Base-by-base conservation (phyloP, 2,329 filamentous ascomycete species). In the Aotearoamyces nothofagi region DNA sequence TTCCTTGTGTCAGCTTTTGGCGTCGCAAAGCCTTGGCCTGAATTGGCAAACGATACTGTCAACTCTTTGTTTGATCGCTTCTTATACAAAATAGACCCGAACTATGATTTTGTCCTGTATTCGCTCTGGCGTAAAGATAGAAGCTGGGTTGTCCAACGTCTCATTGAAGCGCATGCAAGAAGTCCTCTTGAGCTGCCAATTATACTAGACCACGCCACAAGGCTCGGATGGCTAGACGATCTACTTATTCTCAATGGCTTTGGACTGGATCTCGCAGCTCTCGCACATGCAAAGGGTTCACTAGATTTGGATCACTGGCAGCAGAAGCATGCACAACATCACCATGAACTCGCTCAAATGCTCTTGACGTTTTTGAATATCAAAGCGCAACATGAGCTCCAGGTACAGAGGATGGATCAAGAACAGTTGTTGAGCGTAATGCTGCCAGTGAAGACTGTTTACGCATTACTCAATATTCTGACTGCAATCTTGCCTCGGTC, bases 111-210 rank as follows among this genome's bases (percentile, higher is more conserved):
- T 38, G 87, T 93, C 9, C 67, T 98, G 33, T 78, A 93, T 47
- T 86, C 83, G 33, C 58, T 93, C 5, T 96, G 87, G 86, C 76
- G 78, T 41, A 84, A 90, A 47, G 83, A 96, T 48, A 80, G 76
- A 40, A 67, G 77, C 12, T 96, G 84, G 78, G 79, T 96, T 10
- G 76, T 77, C 7, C 69, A 76, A 38, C 73, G 80, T 33, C 69
- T 98, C 17, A 72, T 87, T 23, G 76, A 84, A 34, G 67, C 70
- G 6, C 83, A 90, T 50, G 77, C 76, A 22, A 58, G 65, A 33
- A 70, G 79, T 41, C 75, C 72, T 2, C 68, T 74, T 33, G 66
- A 76, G 28, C 62, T 86, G 20, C 65, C 68, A 3, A 55, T 70
- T 10, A 78, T 87, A 19, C 73, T 82, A 37, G 78, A 92, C 27